phyloP scores from a whole-genome alignment of 2,329 filamentous ascomycete species.

The Amylocarpus encephaloides region DNA sequence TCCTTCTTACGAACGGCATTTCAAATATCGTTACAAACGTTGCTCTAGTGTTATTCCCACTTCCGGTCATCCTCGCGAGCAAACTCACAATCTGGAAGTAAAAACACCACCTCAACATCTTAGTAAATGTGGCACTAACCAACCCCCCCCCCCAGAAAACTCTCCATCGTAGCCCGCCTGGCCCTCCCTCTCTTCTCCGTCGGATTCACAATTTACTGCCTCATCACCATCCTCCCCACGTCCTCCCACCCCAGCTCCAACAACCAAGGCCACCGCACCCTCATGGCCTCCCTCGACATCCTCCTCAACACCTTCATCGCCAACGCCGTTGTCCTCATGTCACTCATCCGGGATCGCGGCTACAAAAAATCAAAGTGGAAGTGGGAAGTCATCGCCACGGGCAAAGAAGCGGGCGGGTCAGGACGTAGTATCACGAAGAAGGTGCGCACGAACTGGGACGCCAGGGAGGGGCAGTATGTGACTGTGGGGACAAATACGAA shows the following conservation, averaged over 20 bases:
- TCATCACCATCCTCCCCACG: conserved; percentile 38
- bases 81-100: conserved; percentile 1
- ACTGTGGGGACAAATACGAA: conserved; percentile 42
- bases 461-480: conserved; percentile 32
- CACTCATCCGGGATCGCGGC: conserved; percentile 83
- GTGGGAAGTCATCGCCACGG: conserved; percentile 41
- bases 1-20: conserved; percentile 78
- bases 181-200: conserved; percentile 76
- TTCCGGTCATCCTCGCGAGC: conserved; percentile 66
- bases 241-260: conserved; percentile 29
- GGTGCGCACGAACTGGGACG: neutral
- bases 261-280: conserved; percentile 75
- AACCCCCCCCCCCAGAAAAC: neutral
- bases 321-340: conserved; percentile 85
- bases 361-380: conserved; percentile 74
- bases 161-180: conserved; percentile 66
- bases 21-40: conserved; percentile 86
- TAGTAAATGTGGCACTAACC: neutral
- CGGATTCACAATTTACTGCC: conserved; percentile 60
- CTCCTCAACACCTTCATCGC: conserved; percentile 79
- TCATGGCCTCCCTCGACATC: conserved; percentile 83
- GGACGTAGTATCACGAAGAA: neutral
- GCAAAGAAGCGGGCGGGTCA: neutral
- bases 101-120: neutral
- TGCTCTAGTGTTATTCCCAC: conserved; percentile 76